These are phyloP conservation scores for Gliomastix tumulicola DNA, from an alignment of 2,329 filamentous ascomycete genomes.

Conservation along the genomic window DNA sequence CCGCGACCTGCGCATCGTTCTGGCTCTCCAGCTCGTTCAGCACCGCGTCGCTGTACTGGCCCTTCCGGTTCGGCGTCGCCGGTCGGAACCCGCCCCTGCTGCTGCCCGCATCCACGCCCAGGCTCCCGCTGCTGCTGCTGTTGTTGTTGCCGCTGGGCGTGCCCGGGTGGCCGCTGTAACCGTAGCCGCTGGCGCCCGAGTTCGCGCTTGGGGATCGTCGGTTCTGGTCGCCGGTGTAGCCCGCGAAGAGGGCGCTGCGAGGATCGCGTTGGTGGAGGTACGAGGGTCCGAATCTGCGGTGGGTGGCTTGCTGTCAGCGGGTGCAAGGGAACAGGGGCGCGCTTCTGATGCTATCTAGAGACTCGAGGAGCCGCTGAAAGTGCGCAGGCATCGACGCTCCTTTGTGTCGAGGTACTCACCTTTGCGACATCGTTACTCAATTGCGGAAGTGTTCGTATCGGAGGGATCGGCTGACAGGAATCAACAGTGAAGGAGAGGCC, in stretches of 20 bases:
- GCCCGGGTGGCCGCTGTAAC: slow-evolving; percentile 29
- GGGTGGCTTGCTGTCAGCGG: no score
- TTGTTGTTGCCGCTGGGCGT: slow-evolving; percentile 10
- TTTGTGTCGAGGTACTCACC: no score
- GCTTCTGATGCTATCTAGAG: no score
- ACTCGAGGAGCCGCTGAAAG: no score
- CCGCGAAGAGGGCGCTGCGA: slow-evolving; percentile 67
- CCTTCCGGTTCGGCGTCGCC: slow-evolving; percentile 70
- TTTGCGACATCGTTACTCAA: no score
- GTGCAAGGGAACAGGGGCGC: no score
- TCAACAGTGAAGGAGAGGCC: no score
- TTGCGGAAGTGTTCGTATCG: no score
- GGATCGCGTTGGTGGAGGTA: slow-evolving; percentile 68
- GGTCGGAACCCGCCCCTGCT: slow-evolving; percentile 43
- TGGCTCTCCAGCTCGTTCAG: slow-evolving; percentile 92
- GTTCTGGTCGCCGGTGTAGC: slow-evolving; percentile 49
- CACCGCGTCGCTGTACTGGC: slow-evolving; percentile 88
- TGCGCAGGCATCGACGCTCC: no score
- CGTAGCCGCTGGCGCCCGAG: slow-evolving; percentile 37
- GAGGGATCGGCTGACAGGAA: no score
- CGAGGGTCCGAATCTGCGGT: slow-evolving; percentile 57
- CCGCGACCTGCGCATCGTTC: slow-evolving; percentile 83
- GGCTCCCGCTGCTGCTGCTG: slow-evolving; percentile 11
- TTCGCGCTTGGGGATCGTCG: slow-evolving; percentile 34
- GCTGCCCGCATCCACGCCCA: slow-evolving; percentile 24